Conservation (phyloP, 331 rosid genomes). For the Malus hybrid region DNA sequence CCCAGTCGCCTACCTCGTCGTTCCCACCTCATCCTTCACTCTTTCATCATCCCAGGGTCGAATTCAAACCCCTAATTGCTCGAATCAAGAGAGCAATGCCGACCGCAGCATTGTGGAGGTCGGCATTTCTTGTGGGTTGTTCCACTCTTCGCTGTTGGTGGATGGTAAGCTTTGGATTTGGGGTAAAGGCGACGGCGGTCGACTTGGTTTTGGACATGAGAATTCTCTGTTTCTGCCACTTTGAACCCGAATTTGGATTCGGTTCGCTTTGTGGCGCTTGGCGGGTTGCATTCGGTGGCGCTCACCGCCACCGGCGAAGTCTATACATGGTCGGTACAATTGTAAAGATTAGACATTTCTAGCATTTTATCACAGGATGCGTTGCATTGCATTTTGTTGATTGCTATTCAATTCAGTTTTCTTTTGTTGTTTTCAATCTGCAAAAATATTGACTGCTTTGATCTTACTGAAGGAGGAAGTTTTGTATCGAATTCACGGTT, state of each 20-base stretch:
- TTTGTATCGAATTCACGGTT: too few relatives aligned
- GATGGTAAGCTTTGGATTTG: conserved; percentile 73
- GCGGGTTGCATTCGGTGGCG: conserved; percentile 76
- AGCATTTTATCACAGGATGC: background rate
- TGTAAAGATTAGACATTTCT: background rate
- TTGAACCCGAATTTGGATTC: conserved; percentile 58
- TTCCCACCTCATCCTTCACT: conserved; percentile 46
- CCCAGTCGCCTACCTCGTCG: conserved; percentile 57
- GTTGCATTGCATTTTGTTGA: background rate
- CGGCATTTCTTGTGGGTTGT: conserved; percentile 85
- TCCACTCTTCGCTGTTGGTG: conserved; percentile 65
- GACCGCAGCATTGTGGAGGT: conserved; percentile 22
- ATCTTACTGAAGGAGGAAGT: background rate
- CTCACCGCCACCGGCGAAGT: conserved; percentile 57
- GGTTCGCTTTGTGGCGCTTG: conserved; percentile 52
- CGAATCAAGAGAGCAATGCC: background rate
- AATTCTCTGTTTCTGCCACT: conserved; percentile 51
- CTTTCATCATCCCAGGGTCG: conserved; percentile 54
- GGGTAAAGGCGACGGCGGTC: conserved; percentile 97
- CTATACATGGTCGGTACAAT: conserved; percentile 73
- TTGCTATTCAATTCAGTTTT: background rate
- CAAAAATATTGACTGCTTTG: background rate
- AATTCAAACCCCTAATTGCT: conserved; percentile 1
- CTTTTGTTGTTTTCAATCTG: background rate
- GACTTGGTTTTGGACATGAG: conserved; percentile 89